Conservation (phyloP, 169 alveolate species). For the Plasmodium billcollinsi region DNA sequence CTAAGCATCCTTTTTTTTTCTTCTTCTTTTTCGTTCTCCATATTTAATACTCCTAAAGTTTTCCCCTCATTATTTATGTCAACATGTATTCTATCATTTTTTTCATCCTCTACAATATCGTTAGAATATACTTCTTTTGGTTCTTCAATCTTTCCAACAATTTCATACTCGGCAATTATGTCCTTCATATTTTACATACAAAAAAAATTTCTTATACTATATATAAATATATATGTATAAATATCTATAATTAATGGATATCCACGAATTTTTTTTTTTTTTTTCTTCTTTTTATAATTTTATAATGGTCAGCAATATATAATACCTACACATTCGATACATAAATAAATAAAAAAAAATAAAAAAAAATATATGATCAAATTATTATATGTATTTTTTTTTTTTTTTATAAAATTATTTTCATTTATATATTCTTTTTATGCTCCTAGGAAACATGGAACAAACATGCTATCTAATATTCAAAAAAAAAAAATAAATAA, state of each 20-base stretch:
- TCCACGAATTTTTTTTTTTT: not conserved
- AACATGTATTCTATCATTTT: constrained; percentile 2
- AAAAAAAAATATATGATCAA: too few relatives aligned
- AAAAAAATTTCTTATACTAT: not conserved
- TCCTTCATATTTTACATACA: constrained; percentile 33
- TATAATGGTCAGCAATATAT: not conserved
- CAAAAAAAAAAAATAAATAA: too few relatives aligned
- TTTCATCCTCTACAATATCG: constrained; percentile 25
- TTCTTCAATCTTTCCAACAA: constrained; percentile 65
- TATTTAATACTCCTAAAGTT: not conserved
- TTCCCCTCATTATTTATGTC: not conserved
- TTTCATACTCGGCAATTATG: constrained; percentile 62
- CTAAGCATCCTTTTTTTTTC: not conserved
- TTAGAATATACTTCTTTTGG: constrained; percentile 22
- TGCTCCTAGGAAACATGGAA: too few relatives aligned
- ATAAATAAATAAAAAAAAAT: not conserved
- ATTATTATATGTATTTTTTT: too few relatives aligned
- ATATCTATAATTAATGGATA: not conserved
- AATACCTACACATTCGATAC: not conserved
- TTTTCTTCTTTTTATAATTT: not conserved
- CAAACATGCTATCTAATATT: too few relatives aligned
- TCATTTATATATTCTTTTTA: too few relatives aligned
- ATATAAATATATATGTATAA: not conserved
- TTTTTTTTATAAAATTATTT: too few relatives aligned
- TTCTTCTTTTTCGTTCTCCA: not conserved